Percentiles rank a stretch among this genome's conserved stretches.
Conservation (phyloP, 2,329 filamentous ascomycete genomes). For the Fusarium veterinarium region DNA sequence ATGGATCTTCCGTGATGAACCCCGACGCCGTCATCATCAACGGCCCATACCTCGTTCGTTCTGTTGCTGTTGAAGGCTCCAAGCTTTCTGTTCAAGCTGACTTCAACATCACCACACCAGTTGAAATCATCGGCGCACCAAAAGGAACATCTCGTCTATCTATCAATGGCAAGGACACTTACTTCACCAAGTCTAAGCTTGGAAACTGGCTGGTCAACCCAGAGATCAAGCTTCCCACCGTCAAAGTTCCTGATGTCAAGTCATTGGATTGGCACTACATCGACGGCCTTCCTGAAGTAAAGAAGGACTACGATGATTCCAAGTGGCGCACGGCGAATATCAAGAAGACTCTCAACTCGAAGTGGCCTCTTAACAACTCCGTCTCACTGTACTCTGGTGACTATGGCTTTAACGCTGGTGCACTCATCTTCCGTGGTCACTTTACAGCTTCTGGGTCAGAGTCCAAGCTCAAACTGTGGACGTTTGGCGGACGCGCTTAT, state of each 20-base stretch:
- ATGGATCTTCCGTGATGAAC: conserved; percentile 51
- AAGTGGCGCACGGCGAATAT: conserved; percentile 72
- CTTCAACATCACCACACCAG: conserved; percentile 73
- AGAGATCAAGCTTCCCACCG: conserved; percentile 61
- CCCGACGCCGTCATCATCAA: conserved; percentile 61
- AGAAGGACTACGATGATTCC: conserved; percentile 73
- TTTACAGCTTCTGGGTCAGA: conserved; percentile 74
- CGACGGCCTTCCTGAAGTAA: conserved; percentile 77
- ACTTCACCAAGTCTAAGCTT: conserved; percentile 52
- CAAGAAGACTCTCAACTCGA: conserved; percentile 69
- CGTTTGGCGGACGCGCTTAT: conserved; percentile 75
- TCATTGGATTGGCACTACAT: conserved; percentile 74
- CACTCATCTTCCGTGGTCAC: conserved; percentile 75
- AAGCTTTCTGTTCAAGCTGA: conserved; percentile 75
- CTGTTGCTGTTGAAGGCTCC: conserved; percentile 65
- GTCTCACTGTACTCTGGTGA: conserved; percentile 76
- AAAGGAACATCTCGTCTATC: conserved; percentile 57
- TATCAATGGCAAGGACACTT: conserved; percentile 54
- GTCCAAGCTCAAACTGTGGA: conserved; percentile 64
- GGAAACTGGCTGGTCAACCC: conserved; percentile 64
- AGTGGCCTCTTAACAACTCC: conserved; percentile 67
- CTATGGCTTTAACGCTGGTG: conserved; percentile 79
- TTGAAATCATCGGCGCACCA: conserved; percentile 76
- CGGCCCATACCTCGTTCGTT: conserved; percentile 73
- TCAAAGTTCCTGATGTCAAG: conserved; percentile 66